A percentile compares a stretch with the other conserved stretches of the same genome.
Evolutionary conservation across 352 stramenopile genomes (phyloP).

Genomic region (Phytophthora rubi): DNA sequence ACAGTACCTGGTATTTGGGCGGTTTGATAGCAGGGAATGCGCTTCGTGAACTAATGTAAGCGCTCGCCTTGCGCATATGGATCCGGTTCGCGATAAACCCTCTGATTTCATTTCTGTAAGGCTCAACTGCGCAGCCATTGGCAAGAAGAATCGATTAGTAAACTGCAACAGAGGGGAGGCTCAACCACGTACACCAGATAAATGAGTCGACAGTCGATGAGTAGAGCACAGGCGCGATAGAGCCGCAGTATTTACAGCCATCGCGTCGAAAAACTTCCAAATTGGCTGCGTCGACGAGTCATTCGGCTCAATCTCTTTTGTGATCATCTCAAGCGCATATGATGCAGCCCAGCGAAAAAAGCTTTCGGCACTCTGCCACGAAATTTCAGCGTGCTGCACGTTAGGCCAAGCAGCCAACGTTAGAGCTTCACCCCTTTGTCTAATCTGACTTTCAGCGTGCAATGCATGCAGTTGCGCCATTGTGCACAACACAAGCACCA

Average conservation of each 20-base stretch:
- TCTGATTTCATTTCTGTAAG: conserved; percentile 49
- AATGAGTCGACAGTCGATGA: conserved; percentile 39
- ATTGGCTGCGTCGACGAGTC: conserved; percentile 12
- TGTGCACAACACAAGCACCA: conserved; percentile 41
- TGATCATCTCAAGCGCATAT: conserved; percentile 7
- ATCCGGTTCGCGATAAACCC: conserved; percentile 41
- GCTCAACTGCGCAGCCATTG: conserved; percentile 35
- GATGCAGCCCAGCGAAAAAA: conserved; percentile 32
- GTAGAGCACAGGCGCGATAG: conserved; percentile 34
- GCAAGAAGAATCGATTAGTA: background rate
- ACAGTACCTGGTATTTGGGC: conserved; percentile 29
- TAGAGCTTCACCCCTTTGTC: conserved; percentile 16
- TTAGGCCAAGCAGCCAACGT: conserved; percentile 10
- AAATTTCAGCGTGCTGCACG: conserved; percentile 40
- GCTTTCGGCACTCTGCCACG: conserved; percentile 36
- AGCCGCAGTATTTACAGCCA: background rate
- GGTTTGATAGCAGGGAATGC: conserved; percentile 1
- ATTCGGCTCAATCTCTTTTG: background rate
- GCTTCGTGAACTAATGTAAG: conserved; percentile 31
- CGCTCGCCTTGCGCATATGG: conserved; percentile 48
- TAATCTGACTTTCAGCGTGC: conserved; percentile 39
- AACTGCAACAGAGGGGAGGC: background rate
- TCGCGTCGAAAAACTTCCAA: conserved; percentile 31
- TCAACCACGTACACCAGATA: conserved; percentile 31
- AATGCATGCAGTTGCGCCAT: conserved; percentile 47